A percentile compares a stretch with the other conserved stretches of the same genome.
Evolutionary conservation across 805 yeast species (phyloP).

Genomic region (Myxozyma kluyveri): DNA sequence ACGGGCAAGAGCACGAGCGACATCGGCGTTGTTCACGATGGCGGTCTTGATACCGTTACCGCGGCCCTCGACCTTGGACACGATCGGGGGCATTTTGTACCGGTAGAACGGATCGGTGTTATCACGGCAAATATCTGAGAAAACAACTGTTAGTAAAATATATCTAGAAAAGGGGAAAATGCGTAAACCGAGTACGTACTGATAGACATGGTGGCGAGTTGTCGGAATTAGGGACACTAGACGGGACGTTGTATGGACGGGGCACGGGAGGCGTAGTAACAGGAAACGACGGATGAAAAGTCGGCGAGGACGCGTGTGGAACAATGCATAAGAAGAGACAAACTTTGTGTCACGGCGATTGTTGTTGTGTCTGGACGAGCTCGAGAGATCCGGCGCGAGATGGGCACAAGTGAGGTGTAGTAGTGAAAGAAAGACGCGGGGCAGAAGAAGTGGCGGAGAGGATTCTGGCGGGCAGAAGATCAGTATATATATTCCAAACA

Average conservation of each 20-base stretch:
- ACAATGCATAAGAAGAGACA: slow-evolving; percentile 17
- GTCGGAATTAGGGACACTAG: background rate
- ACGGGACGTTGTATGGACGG: slow-evolving; percentile 12
- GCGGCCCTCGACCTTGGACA: slow-evolving; percentile 95
- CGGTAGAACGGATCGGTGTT: slow-evolving; percentile 98
- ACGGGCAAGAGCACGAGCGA: slow-evolving; percentile 89
- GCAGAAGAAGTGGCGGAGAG: too few relatives aligned
- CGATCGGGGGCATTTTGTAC: slow-evolving; percentile 98
- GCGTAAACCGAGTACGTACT: slow-evolving; percentile 6
- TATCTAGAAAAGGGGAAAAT: background rate
- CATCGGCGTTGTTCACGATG: slow-evolving; percentile 83
- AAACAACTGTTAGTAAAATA: background rate
- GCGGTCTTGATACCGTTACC: slow-evolving; percentile 99
- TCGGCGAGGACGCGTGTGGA: slow-evolving; percentile 2
- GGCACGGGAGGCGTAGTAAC: slow-evolving; percentile 18
- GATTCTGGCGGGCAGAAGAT: too few relatives aligned
- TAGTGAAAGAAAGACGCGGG: too few relatives aligned
- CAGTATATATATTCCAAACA: too few relatives aligned
- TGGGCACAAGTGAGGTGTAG: too few relatives aligned
- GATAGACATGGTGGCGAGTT: slow-evolving; percentile 19
- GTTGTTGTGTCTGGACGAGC: too few relatives aligned
- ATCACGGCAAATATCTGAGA: slow-evolving; percentile 83
- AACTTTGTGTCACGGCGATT: background rate
- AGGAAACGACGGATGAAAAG: background rate
- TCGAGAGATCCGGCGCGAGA: too few relatives aligned